phyloP scores from a whole-genome alignment of 2,329 filamentous ascomycete species.

The Sporothrix variecibatus region DNA sequence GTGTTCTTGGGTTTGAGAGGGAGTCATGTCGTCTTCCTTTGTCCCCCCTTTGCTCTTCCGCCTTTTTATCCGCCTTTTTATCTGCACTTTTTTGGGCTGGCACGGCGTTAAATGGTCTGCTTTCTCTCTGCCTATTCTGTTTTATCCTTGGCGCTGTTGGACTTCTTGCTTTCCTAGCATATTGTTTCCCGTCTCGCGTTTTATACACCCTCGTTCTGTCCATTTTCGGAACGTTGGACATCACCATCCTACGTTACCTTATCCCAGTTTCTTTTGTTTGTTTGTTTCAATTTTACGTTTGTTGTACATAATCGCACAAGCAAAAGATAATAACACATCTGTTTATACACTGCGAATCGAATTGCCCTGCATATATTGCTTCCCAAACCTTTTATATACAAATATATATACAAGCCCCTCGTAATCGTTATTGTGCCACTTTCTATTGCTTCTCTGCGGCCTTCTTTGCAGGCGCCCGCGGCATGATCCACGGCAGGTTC shows the following conservation, averaged over 20 bases:
- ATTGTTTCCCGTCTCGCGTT: neutral
- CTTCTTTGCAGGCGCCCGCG: neutral
- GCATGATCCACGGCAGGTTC: constrained; percentile 29
- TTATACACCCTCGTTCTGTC: neutral
- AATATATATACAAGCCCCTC: neutral
- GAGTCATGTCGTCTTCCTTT: neutral
- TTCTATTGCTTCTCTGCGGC: neutral
- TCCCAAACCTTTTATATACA: neutral
- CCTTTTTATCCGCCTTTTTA: neutral
- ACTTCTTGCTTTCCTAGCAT: neutral
- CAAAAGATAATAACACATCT: neutral
- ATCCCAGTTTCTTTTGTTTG: neutral
- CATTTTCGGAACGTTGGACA: neutral
- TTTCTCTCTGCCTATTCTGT: neutral
- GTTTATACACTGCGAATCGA: neutral
- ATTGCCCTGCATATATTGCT: neutral
- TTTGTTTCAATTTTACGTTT: neutral
- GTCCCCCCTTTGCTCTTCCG: neutral
- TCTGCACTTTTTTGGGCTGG: neutral
- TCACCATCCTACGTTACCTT: neutral
- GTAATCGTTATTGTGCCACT: neutral
- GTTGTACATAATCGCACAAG: constrained; percentile 18
- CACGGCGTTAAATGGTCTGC: constrained; percentile 6
- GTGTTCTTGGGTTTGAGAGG: constrained; percentile 68
- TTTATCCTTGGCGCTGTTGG: neutral